These are phyloP conservation scores for Fusarium bulbicola DNA, from an alignment of 2,329 filamentous ascomycete species.

Conservation along the genomic window DNA sequence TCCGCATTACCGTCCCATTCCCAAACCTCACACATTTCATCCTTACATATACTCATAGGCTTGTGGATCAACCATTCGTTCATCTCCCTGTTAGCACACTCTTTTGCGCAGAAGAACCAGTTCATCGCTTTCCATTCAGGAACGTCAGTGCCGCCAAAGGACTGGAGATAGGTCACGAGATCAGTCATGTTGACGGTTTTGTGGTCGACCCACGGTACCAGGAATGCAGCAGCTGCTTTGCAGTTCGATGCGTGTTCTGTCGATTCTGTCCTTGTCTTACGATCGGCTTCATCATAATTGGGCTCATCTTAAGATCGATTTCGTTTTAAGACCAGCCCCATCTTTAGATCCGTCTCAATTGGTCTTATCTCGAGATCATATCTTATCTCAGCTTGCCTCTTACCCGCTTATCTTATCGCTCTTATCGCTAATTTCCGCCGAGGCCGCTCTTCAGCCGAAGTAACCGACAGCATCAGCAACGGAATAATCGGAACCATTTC, in stretches of 20 bases:
- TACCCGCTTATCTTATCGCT: background rate
- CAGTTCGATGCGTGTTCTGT: too few species aligned
- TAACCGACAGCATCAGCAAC: background rate
- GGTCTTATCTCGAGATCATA: too few species aligned
- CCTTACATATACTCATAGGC: background rate
- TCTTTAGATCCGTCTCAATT: too few species aligned
- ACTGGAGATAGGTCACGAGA: background rate
- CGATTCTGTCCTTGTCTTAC: too few species aligned
- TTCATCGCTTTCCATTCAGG: background rate
- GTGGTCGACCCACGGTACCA: background rate
- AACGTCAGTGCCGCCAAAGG: background rate
- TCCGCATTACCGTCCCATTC: background rate
- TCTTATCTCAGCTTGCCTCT: rapidly evolving
- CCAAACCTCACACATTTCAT: background rate
- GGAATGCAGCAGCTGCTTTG: background rate
- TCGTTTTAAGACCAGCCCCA: too few species aligned
- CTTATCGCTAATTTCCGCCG: background rate
- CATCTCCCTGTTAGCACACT: background rate
- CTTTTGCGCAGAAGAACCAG: background rate
- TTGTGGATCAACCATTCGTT: background rate
- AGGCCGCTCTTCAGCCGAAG: background rate
- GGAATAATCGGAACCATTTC: conserved; percentile 1
- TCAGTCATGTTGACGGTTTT: background rate
- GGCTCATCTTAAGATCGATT: background rate
- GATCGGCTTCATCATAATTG: too few species aligned